phyloP scores from a whole-genome alignment of 2,329 filamentous ascomycete species.

The Aspergillus sp. region DNA sequence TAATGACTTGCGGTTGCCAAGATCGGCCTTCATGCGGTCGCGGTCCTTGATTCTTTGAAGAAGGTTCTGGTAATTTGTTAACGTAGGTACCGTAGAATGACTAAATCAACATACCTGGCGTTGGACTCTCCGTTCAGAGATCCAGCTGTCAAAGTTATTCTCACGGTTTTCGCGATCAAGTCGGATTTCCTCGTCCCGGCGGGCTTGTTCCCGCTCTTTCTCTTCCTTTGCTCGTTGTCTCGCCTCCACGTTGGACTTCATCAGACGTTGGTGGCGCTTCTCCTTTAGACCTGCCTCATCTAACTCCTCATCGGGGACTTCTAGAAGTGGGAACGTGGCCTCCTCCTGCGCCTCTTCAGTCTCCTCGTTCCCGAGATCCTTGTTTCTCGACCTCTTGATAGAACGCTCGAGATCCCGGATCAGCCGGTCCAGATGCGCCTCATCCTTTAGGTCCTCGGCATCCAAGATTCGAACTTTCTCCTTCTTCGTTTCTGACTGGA shows the following conservation, averaged over 20 bases:
- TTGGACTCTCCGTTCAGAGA: slow-evolving; percentile 75
- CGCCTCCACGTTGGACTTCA: slow-evolving; percentile 94
- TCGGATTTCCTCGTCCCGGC: slow-evolving; percentile 78
- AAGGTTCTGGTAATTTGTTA: slow-evolving; percentile 54
- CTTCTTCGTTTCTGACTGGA: slow-evolving; percentile 82
- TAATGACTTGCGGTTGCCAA: slow-evolving; percentile 94
- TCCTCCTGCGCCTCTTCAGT: slow-evolving; percentile 74
- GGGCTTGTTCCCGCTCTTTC: slow-evolving; percentile 88
- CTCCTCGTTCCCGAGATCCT: slow-evolving; percentile 87
- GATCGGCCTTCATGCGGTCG: slow-evolving; percentile 87
- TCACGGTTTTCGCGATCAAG: slow-evolving; percentile 80
- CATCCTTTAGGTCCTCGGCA: slow-evolving; percentile 88
- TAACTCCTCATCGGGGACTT: slow-evolving; percentile 85
- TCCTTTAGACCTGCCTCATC: slow-evolving; percentile 89
- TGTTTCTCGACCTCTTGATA: slow-evolving; percentile 85
- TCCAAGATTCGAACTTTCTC: slow-evolving; percentile 84
- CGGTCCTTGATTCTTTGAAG: slow-evolving; percentile 87
- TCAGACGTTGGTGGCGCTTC: slow-evolving; percentile 85
- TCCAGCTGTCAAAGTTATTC: slow-evolving; percentile 82
- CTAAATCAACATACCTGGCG: slow-evolving; percentile 50
- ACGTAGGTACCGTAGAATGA: not conserved
- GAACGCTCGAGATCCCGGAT: slow-evolving; percentile 88
- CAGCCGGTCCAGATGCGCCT: slow-evolving; percentile 76
- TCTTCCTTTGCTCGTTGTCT: slow-evolving; percentile 91
- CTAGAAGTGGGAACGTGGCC: slow-evolving; percentile 81